Evolutionary conservation across 768 basidiomycete species (phyloP).

Genomic region (Nidularia pulvinata): DNA sequence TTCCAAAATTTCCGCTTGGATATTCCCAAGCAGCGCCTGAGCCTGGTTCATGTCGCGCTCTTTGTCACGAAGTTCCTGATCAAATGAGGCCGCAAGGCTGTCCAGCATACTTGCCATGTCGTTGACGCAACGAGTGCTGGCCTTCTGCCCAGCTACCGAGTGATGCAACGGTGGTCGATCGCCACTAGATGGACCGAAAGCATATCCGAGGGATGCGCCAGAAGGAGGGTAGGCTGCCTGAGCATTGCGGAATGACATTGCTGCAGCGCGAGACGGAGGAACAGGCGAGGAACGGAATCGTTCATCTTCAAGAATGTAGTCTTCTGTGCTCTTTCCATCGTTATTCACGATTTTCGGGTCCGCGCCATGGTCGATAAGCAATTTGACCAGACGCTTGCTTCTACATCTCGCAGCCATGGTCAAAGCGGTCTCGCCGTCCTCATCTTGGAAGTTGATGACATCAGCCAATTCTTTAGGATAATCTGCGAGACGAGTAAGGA

Average conservation of each 20-base stretch:
- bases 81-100: conserved; percentile 85
- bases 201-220: conserved; percentile 33
- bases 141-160: conserved; percentile 83
- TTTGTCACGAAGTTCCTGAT: conserved; percentile 89
- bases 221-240: conserved; percentile 58
- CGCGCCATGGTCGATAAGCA: conserved; percentile 94
- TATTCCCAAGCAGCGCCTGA: conserved; percentile 80
- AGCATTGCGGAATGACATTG: conserved; percentile 75
- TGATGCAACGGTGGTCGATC: conserved; percentile 80
- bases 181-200: conserved; percentile 49
- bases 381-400: conserved; percentile 93
- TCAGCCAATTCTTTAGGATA: conserved; percentile 97
- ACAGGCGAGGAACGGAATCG: conserved; percentile 92
- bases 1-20: conserved; percentile 89
- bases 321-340: conserved; percentile 96
- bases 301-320: conserved; percentile 98
- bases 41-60: conserved; percentile 92
- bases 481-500: conserved; percentile 82
- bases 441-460: conserved; percentile 99
- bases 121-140: conserved; percentile 81
- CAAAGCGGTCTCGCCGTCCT: conserved; percentile 97
- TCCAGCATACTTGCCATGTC: conserved; percentile 89
- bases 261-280: conserved; percentile 62
- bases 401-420: conserved; percentile 96
- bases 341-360: conserved; percentile 94